Conservation (phyloP, 306 rosid genomes). For the Cicer yamashitae region DNA sequence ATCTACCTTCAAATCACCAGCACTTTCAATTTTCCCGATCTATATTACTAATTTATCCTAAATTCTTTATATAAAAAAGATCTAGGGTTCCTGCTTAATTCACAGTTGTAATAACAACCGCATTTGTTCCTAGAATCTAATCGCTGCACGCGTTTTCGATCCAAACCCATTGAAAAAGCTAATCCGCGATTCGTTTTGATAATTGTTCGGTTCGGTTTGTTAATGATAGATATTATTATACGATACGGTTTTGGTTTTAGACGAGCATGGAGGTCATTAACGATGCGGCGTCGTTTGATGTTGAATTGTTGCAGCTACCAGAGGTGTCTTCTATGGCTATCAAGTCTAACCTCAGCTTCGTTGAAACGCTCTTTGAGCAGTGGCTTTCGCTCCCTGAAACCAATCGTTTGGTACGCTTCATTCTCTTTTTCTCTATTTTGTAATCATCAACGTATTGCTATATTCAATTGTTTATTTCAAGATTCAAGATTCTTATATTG, state of each 20-base stretch:
- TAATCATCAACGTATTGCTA: slow-evolving; percentile 4
- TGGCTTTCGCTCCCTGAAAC: slow-evolving; percentile 94
- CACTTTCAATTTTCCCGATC: slow-evolving; percentile 21
- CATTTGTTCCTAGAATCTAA: slow-evolving; percentile 40
- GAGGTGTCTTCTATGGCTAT: slow-evolving; percentile 83
- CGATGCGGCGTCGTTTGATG: slow-evolving; percentile 85
- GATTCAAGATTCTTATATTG: background rate
- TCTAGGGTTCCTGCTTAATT: slow-evolving; percentile 57
- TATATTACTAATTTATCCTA: slow-evolving; percentile 16
- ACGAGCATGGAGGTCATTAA: slow-evolving; percentile 79
- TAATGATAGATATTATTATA: slow-evolving; percentile 50
- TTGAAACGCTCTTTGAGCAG: slow-evolving; percentile 81
- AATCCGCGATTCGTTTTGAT: slow-evolving; percentile 50
- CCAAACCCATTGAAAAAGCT: slow-evolving; percentile 42
- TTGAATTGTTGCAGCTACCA: slow-evolving; percentile 85
- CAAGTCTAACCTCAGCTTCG: slow-evolving; percentile 75
- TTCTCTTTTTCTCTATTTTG: background rate
- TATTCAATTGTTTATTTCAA: background rate
- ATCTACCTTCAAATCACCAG: slow-evolving; percentile 44
- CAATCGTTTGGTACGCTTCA: slow-evolving; percentile 80
- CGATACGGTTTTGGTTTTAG: slow-evolving; percentile 43
- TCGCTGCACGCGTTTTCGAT: slow-evolving; percentile 34
- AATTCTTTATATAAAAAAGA: slow-evolving; percentile 38
- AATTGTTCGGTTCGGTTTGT: slow-evolving; percentile 43
- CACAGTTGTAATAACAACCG: slow-evolving; percentile 26